Evolutionary conservation across 2,329 filamentous ascomycete species (phyloP).

Genomic region (Neonectria hederae): DNA sequence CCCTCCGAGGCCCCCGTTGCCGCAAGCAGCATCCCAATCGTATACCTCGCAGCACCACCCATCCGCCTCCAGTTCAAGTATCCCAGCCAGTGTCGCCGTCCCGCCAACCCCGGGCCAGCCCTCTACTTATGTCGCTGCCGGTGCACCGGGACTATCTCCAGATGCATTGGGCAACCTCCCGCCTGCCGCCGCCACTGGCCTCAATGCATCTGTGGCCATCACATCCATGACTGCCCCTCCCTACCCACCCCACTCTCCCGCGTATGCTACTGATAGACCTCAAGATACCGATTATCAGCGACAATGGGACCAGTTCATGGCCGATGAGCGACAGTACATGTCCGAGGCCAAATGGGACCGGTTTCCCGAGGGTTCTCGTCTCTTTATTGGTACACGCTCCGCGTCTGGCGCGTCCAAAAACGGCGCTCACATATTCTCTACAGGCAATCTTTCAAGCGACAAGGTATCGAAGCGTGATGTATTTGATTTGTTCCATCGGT

Average conservation of each 20-base stretch:
- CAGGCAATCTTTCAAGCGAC: slow-evolving; percentile 91
- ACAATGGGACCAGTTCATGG: slow-evolving; percentile 76
- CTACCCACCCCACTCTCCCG: slow-evolving; percentile 44
- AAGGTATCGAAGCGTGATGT: slow-evolving; percentile 93
- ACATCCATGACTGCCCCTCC: slow-evolving; percentile 46
- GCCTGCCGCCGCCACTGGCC: slow-evolving; percentile 41
- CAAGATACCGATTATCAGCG: slow-evolving; percentile 65
- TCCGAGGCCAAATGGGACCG: slow-evolving; percentile 83
- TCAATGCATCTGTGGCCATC: slow-evolving; percentile 42
- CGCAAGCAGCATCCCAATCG: slow-evolving; percentile 50
- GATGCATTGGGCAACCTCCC: slow-evolving; percentile 47
- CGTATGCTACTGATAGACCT: slow-evolving; percentile 43
- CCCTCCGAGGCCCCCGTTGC: slow-evolving; percentile 57
- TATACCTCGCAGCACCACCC: slow-evolving; percentile 52
- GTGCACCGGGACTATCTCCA: slow-evolving; percentile 46
- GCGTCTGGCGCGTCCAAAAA: slow-evolving; percentile 41
- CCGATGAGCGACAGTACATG: slow-evolving; percentile 78
- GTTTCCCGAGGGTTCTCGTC: slow-evolving; percentile 78
- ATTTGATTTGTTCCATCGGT: slow-evolving; percentile 87
- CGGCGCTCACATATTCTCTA: slow-evolving; percentile 42
- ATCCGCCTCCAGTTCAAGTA: slow-evolving; percentile 44
- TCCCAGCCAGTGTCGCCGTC: slow-evolving; percentile 40
- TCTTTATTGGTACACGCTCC: slow-evolving; percentile 77
- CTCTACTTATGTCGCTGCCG: slow-evolving; percentile 46
- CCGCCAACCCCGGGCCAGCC: slow-evolving; percentile 47